Conservation (phyloP, 257 asterid species). For the Leptodermis oblonga region DNA sequence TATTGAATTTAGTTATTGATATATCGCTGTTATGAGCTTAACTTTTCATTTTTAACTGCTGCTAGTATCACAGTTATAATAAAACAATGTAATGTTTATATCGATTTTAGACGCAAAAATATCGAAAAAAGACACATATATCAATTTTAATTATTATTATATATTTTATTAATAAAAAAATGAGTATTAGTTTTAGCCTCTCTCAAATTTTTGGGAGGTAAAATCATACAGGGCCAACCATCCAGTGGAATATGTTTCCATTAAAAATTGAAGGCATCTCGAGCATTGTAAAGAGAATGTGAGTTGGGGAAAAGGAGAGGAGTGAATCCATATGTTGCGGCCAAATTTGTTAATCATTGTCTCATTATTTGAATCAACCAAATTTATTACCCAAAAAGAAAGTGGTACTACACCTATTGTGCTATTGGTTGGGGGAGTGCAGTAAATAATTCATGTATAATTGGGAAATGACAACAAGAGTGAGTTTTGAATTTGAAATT, state of each 20-base stretch:
- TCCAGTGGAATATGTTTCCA: not conserved
- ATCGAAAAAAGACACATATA: no score
- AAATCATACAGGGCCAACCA: not conserved
- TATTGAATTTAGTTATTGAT: no score
- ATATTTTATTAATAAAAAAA: no score
- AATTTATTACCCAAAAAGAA: not conserved
- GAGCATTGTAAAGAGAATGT: constrained; percentile 8
- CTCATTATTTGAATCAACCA: constrained; percentile 4
- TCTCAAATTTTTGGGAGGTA: no score
- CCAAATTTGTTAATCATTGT: constrained; percentile 15
- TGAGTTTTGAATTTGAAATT: constrained; percentile 1
- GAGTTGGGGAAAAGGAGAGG: not conserved
- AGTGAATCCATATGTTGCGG: not conserved
- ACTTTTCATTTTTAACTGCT: no score
- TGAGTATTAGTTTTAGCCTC: no score
- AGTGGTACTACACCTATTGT: not conserved
- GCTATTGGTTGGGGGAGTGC: no score
- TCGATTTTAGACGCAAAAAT: no score
- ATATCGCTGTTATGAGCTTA: no score
- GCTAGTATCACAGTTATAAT: no score
- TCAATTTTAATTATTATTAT: no score
- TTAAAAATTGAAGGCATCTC: constrained; percentile 1
- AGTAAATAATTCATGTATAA: not conserved
- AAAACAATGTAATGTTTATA: no score
- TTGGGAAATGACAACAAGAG: not conserved